Base-by-base conservation (phyloP, 139 green algal species). In the Picochlorum costavermella region DNA sequence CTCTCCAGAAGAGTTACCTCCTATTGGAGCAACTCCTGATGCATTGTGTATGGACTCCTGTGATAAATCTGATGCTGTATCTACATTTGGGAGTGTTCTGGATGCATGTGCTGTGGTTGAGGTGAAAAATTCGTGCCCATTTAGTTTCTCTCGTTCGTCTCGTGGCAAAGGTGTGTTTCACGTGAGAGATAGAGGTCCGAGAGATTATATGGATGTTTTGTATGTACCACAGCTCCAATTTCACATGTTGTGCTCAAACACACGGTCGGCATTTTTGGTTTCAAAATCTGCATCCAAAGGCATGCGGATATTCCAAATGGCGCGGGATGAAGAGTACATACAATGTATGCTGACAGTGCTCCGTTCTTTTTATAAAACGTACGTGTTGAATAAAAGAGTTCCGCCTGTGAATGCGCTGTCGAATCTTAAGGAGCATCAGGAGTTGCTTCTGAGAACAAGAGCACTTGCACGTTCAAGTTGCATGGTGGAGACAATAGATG, bases 221-320 rank as follows among this genome's bases (percentile, higher is more conserved):
- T 89, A 82, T 77, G 74, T 91, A 53, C 78, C 84, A 5, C 86
- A 92, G 73, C 73, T 91, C 60, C 86, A 92, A 64, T 58, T 88
- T 57, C 82, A 92, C 71, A 85, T 86, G 81, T 67, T 88, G 31
- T 77, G 71, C 25, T 36, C 64, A 4, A 68, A 63, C 12, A 73
- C 70, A 3, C 29, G 33, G 28, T 79, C 62, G 14, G 76, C 56
- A 26, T 61, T 92, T 40, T 63, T 92, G 6, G 70, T 86, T 10
- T 84, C 72, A 61, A 76, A 81, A 61, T 90, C 74, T 1, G 77
- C 73, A 23, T 82, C 80, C 30, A 69, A 72, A 50, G 84, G 84
- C 31, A 63, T 81, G 2, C 69, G 67, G 1, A 44, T 88, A 9
- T 87, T 84, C 61, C 60, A 83, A 10, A 69, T 91, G 49, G 49